Percentiles rank a stretch among this genome's conserved stretches.
These are phyloP conservation scores for Mycothermus thermophilus DNA, from an alignment of 495 filamentous ascomycete genomes.

Conservation along the genomic window DNA sequence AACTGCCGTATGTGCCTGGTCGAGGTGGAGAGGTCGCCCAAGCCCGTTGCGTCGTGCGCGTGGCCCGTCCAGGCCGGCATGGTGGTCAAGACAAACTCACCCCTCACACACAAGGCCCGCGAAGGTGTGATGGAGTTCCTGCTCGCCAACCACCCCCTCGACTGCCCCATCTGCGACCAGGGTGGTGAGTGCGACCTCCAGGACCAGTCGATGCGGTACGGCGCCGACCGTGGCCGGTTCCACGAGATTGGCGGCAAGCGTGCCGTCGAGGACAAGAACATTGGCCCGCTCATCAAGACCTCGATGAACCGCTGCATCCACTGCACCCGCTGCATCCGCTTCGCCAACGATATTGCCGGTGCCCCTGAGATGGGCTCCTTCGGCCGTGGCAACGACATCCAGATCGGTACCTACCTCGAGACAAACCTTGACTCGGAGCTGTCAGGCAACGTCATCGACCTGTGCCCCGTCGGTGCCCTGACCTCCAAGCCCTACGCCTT, in stretches of 20 bases:
- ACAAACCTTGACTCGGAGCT: slow-evolving; percentile 81
- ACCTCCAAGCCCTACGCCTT: slow-evolving; percentile 97
- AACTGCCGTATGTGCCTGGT: slow-evolving; percentile 99
- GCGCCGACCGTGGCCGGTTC: slow-evolving; percentile 88
- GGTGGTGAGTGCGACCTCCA: slow-evolving; percentile 98
- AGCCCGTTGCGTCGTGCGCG: slow-evolving; percentile 94
- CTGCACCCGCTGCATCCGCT: slow-evolving; percentile 93
- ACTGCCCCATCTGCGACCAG: slow-evolving; percentile 97
- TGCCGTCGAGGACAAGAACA: slow-evolving; percentile 97
- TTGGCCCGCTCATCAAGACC: slow-evolving; percentile 95
- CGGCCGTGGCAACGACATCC: slow-evolving; percentile 89
- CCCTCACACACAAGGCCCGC: slow-evolving; percentile 87
- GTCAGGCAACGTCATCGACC: slow-evolving; percentile 93
- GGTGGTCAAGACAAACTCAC: slow-evolving; percentile 97
- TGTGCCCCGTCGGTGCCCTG: slow-evolving; percentile 92
- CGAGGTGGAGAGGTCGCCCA: slow-evolving; percentile 88
- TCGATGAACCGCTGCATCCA: slow-evolving; percentile 99
- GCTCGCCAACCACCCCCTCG: slow-evolving; percentile 90
- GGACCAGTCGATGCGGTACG: slow-evolving; percentile 98
- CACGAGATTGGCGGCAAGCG: slow-evolving; percentile 91
- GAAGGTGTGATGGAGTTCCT: slow-evolving; percentile 99
- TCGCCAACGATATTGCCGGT: slow-evolving; percentile 93
- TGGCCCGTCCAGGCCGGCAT: slow-evolving; percentile 98
- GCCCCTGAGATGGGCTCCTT: slow-evolving; percentile 89
- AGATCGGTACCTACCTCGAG: slow-evolving; percentile 96